A percentile compares a stretch with the other conserved stretches of the same genome.
Conservation (phyloP, 2,329 filamentous ascomycete species). For the Fusarium coicis region DNA sequence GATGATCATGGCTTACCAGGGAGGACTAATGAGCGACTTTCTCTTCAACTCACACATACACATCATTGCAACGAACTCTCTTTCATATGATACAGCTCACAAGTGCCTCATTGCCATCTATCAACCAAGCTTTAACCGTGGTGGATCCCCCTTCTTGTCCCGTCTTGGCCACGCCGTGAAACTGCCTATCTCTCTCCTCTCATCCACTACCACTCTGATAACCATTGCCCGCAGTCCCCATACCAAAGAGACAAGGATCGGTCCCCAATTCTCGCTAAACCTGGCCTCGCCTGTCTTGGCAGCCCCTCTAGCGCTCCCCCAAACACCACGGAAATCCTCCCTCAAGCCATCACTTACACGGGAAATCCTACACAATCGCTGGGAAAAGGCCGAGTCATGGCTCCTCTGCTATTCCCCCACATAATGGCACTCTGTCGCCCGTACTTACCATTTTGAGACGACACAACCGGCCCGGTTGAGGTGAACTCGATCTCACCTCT, state of each 20-base stretch:
- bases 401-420: constrained; percentile 35
- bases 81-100: not conserved
- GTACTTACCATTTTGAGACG: constrained; percentile 20
- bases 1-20: constrained; percentile 6
- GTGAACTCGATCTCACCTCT: constrained; percentile 9
- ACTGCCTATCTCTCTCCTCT: constrained; percentile 33
- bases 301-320: constrained; percentile 25
- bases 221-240: constrained; percentile 10
- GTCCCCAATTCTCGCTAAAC: constrained; percentile 13
- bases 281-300: constrained; percentile 26
- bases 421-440: constrained; percentile 27
- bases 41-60: not conserved
- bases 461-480: constrained; percentile 32
- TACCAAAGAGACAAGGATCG: not conserved
- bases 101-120: not conserved
- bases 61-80: not conserved
- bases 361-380: constrained; percentile 3
- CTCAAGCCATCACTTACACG: constrained; percentile 16
- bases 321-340: constrained; percentile 4
- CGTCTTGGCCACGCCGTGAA: constrained; percentile 23
- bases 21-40: not conserved
- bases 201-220: constrained; percentile 6
- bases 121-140: constrained; percentile 4
- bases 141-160: constrained; percentile 11
- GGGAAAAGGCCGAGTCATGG: constrained; percentile 41